These are phyloP conservation scores for Scedosporium boydii DNA, from an alignment of 2,329 filamentous ascomycete genomes.

Conservation along the genomic window DNA sequence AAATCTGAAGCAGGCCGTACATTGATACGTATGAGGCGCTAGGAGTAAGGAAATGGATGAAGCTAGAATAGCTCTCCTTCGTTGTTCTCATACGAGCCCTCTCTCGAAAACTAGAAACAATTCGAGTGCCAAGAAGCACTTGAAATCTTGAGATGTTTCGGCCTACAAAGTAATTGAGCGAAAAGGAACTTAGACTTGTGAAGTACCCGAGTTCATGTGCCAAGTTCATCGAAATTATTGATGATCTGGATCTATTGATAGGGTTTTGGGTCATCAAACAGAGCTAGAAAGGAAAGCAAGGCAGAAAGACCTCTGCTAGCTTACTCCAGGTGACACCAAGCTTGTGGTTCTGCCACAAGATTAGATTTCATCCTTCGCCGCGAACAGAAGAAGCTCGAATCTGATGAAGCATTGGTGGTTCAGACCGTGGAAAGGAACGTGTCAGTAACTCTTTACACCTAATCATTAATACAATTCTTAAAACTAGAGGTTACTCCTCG, in stretches of 20 bases:
- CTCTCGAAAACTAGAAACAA: not conserved
- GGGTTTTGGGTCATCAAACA: not conserved
- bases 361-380: not conserved
- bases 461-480: too few relatives aligned
- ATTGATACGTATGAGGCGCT: too few relatives aligned
- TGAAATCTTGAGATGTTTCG: not conserved
- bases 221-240: not conserved
- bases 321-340: not conserved
- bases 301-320: not conserved
- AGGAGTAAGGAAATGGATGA: too few relatives aligned
- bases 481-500: not conserved
- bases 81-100: not conserved
- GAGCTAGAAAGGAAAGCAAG: not conserved
- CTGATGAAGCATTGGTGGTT: too few relatives aligned
- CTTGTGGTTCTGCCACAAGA: not conserved
- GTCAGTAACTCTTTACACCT: too few relatives aligned
- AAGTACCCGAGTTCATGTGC: too few relatives aligned
- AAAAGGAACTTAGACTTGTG: too few relatives aligned
- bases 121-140: not conserved
- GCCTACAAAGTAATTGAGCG: not conserved
- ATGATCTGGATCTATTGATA: not conserved
- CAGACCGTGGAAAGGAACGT: too few relatives aligned
- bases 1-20: too few relatives aligned
- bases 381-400: not conserved
- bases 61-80: not conserved